phyloP scores from a whole-genome alignment of 75 land plant species.

The Pinus tabuliformis region DNA sequence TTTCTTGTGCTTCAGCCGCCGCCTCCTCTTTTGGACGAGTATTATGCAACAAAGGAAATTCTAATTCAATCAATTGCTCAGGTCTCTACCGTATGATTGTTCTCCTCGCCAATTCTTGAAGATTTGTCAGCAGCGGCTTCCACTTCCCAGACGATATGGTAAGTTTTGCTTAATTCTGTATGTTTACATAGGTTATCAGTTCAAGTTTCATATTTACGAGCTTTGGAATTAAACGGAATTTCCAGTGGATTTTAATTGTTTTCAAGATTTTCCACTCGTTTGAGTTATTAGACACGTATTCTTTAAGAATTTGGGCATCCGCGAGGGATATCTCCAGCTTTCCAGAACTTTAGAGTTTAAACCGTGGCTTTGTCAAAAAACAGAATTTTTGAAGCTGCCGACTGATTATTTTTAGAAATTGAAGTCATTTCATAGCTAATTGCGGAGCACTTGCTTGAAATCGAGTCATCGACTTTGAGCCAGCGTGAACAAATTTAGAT shows the following conservation, averaged over 20 bases:
- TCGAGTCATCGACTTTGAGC: not conserved
- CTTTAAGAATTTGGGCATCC: not conserved
- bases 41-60: not conserved
- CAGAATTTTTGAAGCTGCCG: too few relatives aligned
- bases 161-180: not conserved
- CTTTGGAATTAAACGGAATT: not conserved
- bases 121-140: not conserved
- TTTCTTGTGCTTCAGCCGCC: slow-evolving; percentile 3
- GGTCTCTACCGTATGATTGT: not conserved
- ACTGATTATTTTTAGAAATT: not conserved
- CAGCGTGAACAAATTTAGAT: not conserved
- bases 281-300: not conserved
- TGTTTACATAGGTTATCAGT: not conserved
- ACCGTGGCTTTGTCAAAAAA: not conserved
- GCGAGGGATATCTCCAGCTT: not conserved
- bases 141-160: not conserved
- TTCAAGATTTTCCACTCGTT: not conserved
- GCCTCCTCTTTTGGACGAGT: not conserved
- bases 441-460: not conserved
- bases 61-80: not conserved
- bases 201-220: too few relatives aligned
- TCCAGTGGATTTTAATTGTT: not conserved
- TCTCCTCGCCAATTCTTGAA: not conserved
- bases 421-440: not conserved
- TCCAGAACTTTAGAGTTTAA: not conserved